phyloP scores from a whole-genome alignment of 2,329 filamentous ascomycete genomes.

The Hirsutella rhossiliensis region DNA sequence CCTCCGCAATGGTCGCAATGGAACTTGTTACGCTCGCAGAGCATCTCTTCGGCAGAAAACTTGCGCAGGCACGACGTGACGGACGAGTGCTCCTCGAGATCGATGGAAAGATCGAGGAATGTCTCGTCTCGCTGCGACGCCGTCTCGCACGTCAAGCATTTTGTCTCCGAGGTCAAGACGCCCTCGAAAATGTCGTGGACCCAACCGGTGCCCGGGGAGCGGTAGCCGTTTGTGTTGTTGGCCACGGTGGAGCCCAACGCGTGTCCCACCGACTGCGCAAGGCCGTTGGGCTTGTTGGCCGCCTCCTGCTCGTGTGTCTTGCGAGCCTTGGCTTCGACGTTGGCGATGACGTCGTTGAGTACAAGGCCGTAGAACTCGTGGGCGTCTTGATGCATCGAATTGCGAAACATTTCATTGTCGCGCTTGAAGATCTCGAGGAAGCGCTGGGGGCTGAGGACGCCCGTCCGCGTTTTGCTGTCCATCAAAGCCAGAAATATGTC shows the following conservation, averaged over 20 bases:
- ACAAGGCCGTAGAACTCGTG: slow-evolving; percentile 94
- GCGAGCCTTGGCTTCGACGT: slow-evolving; percentile 79
- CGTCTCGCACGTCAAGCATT: slow-evolving; percentile 92
- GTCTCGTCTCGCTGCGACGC: slow-evolving; percentile 91
- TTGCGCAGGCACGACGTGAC: slow-evolving; percentile 92
- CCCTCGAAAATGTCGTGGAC: slow-evolving; percentile 97
- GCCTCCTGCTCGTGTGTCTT: slow-evolving; percentile 41
- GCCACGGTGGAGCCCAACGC: slow-evolving; percentile 19
- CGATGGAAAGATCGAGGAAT: slow-evolving; percentile 91
- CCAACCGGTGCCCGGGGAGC: slow-evolving; percentile 64
- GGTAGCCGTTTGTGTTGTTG: slow-evolving; percentile 28
- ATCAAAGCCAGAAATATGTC: slow-evolving; percentile 92
- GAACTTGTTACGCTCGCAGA: slow-evolving; percentile 97
- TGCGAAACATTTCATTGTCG: slow-evolving; percentile 95
- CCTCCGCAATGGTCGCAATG: slow-evolving; percentile 97
- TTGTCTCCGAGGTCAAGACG: slow-evolving; percentile 86
- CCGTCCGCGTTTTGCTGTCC: slow-evolving; percentile 67
- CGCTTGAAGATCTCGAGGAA: slow-evolving; percentile 89
- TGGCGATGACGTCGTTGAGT: slow-evolving; percentile 90
- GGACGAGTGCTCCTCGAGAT: slow-evolving; percentile 88
- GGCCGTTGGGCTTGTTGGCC: slow-evolving; percentile 25
- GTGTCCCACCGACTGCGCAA: slow-evolving; percentile 39
- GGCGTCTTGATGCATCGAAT: slow-evolving; percentile 95
- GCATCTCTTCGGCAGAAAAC: slow-evolving; percentile 96
- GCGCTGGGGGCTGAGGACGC: slow-evolving; percentile 81